A percentile compares a stretch with the other conserved stretches of the same genome.
Evolutionary conservation across 768 basidiomycete genomes (phyloP).

Genomic region (Austroboletus eburneus): DNA sequence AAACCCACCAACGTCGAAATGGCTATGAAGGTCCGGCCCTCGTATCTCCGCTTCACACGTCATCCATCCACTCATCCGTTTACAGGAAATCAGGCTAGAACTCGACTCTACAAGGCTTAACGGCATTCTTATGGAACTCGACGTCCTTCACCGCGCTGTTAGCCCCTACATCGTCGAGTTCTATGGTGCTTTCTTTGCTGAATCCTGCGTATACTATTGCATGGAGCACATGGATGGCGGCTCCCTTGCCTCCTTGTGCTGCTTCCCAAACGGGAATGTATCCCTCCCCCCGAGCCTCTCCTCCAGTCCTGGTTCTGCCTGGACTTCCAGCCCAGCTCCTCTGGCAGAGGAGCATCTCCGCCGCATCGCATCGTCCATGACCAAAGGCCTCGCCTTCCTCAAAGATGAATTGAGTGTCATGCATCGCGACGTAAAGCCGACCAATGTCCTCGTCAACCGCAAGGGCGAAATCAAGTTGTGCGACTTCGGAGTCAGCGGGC

Average conservation of each 20-base stretch:
- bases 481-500: slow-evolving; percentile 98
- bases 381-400: slow-evolving; percentile 87
- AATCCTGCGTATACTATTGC: slow-evolving; percentile 99
- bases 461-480: slow-evolving; percentile 92
- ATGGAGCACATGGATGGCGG: slow-evolving; percentile 99
- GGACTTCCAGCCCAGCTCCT: slow-evolving; percentile 33
- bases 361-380: slow-evolving; percentile 77
- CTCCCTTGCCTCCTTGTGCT: slow-evolving; percentile 72
- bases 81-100: slow-evolving; percentile 94
- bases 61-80: slow-evolving; percentile 3
- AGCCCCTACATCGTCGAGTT: slow-evolving; percentile 95
- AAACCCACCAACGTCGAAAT: slow-evolving; percentile 92
- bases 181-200: slow-evolving; percentile 98
- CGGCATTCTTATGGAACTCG: slow-evolving; percentile 98
- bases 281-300: slow-evolving; percentile 32
- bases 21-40: slow-evolving; percentile 89
- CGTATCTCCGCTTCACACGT: slow-evolving; percentile 5
- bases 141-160: slow-evolving; percentile 91
- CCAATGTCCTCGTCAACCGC: slow-evolving; percentile 86
- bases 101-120: slow-evolving; percentile 91
- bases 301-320: slow-evolving; percentile 30
- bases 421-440: slow-evolving; percentile 87
- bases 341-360: slow-evolving; percentile 77
- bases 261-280: slow-evolving; percentile 43
- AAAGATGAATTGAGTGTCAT: slow-evolving; percentile 93